These are phyloP conservation scores for Colletotrichum melonis DNA, from an alignment of 2,329 filamentous ascomycete species.

Conservation along the genomic window DNA sequence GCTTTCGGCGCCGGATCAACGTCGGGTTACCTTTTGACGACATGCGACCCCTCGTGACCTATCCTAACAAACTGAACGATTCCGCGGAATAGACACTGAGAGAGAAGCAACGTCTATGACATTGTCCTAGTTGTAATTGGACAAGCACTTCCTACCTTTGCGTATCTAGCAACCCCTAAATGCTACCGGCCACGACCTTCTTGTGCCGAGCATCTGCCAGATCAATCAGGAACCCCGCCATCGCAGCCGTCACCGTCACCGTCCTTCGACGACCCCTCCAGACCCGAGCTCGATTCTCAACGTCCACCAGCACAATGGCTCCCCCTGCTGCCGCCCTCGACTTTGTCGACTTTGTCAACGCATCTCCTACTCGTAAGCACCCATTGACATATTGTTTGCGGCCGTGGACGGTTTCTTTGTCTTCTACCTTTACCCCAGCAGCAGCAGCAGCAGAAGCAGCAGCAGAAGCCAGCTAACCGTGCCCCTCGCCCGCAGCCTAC, in stretches of 20 bases:
- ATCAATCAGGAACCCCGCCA: constrained; percentile 26
- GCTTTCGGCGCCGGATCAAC: constrained; percentile 34
- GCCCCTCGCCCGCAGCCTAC: constrained; percentile 73
- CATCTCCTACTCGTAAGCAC: constrained; percentile 86
- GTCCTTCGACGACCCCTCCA: constrained; percentile 18
- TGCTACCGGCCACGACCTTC: constrained; percentile 27
- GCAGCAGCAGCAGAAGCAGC: no score
- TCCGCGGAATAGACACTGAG: not conserved
- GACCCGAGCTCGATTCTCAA: constrained; percentile 40
- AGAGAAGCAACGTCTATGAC: not conserved
- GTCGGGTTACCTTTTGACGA: constrained; percentile 33
- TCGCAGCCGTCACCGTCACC: constrained; percentile 12
- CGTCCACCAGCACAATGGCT: constrained; percentile 57
- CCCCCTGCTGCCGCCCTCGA: constrained; percentile 74
- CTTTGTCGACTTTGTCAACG: constrained; percentile 94
- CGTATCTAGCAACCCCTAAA: constrained; percentile 2
- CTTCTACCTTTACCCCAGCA: not conserved
- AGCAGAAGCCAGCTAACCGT: constrained; percentile 4
- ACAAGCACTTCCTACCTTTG: not conserved
- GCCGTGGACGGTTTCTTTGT: constrained; percentile 4
- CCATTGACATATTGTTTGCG: constrained; percentile 35
- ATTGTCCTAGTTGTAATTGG: not conserved
- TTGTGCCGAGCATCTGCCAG: constrained; percentile 27
- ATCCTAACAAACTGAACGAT: not conserved
- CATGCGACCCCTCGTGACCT: constrained; percentile 27